A percentile compares a stretch with the other conserved stretches of the same genome.
phyloP scores from a whole-genome alignment of 768 basidiomycete species.

The Phylloporus arenicola region DNA sequence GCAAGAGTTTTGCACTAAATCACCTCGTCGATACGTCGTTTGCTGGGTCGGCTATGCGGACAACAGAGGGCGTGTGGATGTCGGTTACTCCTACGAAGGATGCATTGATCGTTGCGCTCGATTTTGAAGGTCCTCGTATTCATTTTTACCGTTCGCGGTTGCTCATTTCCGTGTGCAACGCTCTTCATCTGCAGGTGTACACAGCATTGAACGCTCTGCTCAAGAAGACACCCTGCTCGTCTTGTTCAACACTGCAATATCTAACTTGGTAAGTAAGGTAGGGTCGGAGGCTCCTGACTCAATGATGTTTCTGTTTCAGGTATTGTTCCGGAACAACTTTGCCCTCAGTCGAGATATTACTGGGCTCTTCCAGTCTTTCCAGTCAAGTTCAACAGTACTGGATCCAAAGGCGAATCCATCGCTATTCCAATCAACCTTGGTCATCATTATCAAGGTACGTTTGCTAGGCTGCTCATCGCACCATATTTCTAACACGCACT shows the following conservation, averaged over 20 bases:
- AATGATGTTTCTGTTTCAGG: slow-evolving; percentile 29
- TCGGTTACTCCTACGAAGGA: slow-evolving; percentile 58
- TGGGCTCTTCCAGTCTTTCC: slow-evolving; percentile 58
- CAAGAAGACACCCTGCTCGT: slow-evolving; percentile 63
- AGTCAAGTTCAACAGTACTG: slow-evolving; percentile 51
- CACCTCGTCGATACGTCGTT: slow-evolving; percentile 62
- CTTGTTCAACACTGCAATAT: slow-evolving; percentile 60
- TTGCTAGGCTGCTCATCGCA: rapidly evolving
- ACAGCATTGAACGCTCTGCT: slow-evolving; percentile 57
- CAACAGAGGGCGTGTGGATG: slow-evolving; percentile 66
- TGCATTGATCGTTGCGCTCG: slow-evolving; percentile 50
- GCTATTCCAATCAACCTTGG: slow-evolving; percentile 53
- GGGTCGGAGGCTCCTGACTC: neutral
- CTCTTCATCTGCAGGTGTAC: slow-evolving; percentile 37
- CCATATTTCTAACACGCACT: neutral
- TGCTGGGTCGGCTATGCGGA: slow-evolving; percentile 62
- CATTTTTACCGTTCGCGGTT: neutral
- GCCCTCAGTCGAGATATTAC: slow-evolving; percentile 55
- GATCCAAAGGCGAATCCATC: slow-evolving; percentile 55
- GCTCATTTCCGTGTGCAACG: neutral
- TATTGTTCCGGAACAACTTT: slow-evolving; percentile 63
- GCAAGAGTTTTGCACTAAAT: slow-evolving; percentile 54
- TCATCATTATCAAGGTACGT: slow-evolving; percentile 57
- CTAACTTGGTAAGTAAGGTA: slow-evolving; percentile 50
- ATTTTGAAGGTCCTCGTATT: slow-evolving; percentile 51